Percentiles rank a stretch among this genome's conserved stretches.
Conservation (phyloP, 1,284 basidiomycete genomes). For the Ceratobasidium sp. region DNA sequence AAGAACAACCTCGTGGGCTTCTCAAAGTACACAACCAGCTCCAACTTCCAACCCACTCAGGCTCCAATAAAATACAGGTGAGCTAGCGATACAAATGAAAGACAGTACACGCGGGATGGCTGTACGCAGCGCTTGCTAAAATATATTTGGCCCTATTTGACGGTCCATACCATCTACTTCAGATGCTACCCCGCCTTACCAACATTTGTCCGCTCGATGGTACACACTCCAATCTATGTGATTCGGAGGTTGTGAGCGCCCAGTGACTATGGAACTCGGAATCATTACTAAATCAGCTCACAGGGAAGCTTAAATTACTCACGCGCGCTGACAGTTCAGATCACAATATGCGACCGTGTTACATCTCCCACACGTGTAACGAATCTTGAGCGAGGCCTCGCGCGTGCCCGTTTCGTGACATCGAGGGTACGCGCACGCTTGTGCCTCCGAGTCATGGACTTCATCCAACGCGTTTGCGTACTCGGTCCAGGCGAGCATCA, state of each 20-base stretch:
- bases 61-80: no score
- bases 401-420: not conserved
- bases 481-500: not conserved
- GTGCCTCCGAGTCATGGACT: not conserved
- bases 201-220: not conserved
- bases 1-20: no score
- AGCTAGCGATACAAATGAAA: no score
- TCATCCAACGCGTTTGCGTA: not conserved
- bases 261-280: not conserved
- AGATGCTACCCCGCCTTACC: not conserved
- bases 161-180: not conserved
- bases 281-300: not conserved
- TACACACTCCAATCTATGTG: not conserved
- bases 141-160: not conserved
- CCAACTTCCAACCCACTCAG: no score
- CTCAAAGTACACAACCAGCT: no score
- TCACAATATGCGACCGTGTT: not conserved
- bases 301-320: not conserved
- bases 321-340: constrained; percentile 1
- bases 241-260: not conserved
- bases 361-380: constrained; percentile 13
- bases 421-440: constrained; percentile 4
- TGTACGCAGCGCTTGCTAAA: no score
- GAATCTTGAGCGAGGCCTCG: no score
- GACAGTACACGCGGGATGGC: no score